Evolutionary conservation across 768 basidiomycete species (phyloP).

Genomic region (Collybia mongolica): DNA sequence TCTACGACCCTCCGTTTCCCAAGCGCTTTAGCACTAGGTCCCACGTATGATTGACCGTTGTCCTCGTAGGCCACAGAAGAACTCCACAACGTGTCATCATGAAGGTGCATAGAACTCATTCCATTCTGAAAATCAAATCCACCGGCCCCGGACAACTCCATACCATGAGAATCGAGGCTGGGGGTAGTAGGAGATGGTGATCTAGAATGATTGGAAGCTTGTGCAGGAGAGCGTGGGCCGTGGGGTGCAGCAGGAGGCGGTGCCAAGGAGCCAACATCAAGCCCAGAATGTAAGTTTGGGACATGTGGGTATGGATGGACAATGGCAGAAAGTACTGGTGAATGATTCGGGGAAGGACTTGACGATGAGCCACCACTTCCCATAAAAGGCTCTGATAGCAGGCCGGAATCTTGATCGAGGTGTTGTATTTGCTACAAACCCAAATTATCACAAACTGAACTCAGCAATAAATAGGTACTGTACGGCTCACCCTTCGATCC

Average conservation of each 20-base stretch:
- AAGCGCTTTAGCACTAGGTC: slow-evolving; percentile 84
- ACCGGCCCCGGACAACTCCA: slow-evolving; percentile 5
- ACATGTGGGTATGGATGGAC: slow-evolving; percentile 22
- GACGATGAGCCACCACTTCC: slow-evolving; percentile 37
- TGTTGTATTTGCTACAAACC: slow-evolving; percentile 29
- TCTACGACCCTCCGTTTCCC: slow-evolving; percentile 76
- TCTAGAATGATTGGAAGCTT: slow-evolving; percentile 46
- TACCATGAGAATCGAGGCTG: slow-evolving; percentile 8
- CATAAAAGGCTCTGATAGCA: slow-evolving; percentile 25
- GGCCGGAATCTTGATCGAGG: slow-evolving; percentile 32
- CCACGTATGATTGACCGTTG: slow-evolving; percentile 35
- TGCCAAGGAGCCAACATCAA: slow-evolving; percentile 34
- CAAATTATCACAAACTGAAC: not conserved
- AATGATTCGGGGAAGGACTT: slow-evolving; percentile 42
- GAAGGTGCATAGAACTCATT: slow-evolving; percentile 13
- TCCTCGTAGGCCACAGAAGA: slow-evolving; percentile 24
- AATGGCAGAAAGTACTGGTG: slow-evolving; percentile 28
- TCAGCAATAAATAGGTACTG: not conserved
- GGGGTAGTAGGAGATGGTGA: slow-evolving; percentile 69
- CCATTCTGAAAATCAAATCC: slow-evolving; percentile 19
- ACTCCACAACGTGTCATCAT: slow-evolving; percentile 3
- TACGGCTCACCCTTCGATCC: slow-evolving; percentile 57
- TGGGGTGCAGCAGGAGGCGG: slow-evolving; percentile 70
- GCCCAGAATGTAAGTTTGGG: slow-evolving; percentile 20
- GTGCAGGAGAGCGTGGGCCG: slow-evolving; percentile 67